Evolutionary conservation across 495 filamentous ascomycete species (phyloP), one percentile per base, ranked within the genome.

Genomic region (Penicillium pancosmium): DNA sequence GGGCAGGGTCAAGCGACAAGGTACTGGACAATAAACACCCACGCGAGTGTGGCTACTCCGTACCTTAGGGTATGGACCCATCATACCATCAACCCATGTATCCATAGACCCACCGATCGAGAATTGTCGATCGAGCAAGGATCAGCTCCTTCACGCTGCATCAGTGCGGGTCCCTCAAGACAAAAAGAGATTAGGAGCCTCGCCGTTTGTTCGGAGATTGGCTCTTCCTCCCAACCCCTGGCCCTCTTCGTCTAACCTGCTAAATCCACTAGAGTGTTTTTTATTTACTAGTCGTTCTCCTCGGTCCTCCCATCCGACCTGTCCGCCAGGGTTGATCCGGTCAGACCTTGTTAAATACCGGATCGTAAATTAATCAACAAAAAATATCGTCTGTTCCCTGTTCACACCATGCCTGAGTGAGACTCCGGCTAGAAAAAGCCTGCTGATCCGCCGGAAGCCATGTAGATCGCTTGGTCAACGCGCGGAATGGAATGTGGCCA

Each of bases 121-220:
- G 57, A 55, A 44, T 50, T 56, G 55, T 61, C 63, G 59, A 68
- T 63, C 65, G 50, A 68, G 62, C 59, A 60, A 50, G 59, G 59
- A 60, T 65, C 54, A 52, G 36, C 65, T 65, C 23, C 40, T 18
- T 46, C 36, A 47, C 31, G 48, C 31, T 56, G 66, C 60, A 56
- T 54, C 31, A 35, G 47, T 36, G 48, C 54, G 58, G 41, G 38
- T 21, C 41, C 41, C 41, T 56, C 41, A 18, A 18, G 23, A 51
- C 27, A 36, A 55, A 60, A 55, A 38, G 48, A 56, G 40, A 56
- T 56, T 56, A 61, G 48, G 49, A 53, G 48, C 27, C 40, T 49
- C 57, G 34, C 27, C 52, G 41, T 56, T 63, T 58, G 55, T 35
- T 49, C 23, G 33, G 57, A 41, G 46, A 50, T 56, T 50, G 46